Evolutionary conservation across 495 filamentous ascomycete species (phyloP).

Genomic region (Niebla homalea): DNA sequence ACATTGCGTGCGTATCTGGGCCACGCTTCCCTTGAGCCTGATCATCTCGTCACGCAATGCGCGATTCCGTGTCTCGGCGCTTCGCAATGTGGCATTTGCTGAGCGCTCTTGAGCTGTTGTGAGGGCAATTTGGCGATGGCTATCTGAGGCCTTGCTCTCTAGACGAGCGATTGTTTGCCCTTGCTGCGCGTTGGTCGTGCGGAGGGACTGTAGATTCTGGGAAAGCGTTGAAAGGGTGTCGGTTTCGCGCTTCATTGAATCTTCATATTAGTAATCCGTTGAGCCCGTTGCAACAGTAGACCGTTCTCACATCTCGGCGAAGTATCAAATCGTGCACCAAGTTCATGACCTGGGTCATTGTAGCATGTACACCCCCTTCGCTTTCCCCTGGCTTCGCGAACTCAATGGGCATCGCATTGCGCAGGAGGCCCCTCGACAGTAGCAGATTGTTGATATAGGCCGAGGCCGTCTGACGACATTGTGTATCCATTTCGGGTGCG

Average conservation of each 20-base stretch:
- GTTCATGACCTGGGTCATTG: constrained; percentile 79
- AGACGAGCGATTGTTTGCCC: constrained; percentile 49
- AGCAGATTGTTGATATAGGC: constrained; percentile 94
- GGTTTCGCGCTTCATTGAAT: constrained; percentile 59
- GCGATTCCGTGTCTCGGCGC: constrained; percentile 55
- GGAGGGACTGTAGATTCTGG: constrained; percentile 61
- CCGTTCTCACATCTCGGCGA: constrained; percentile 56
- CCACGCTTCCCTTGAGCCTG: constrained; percentile 59
- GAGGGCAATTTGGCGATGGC: constrained; percentile 59
- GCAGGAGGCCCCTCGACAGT: constrained; percentile 74
- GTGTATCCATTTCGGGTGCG: constrained; percentile 48
- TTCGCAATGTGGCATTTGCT: constrained; percentile 51
- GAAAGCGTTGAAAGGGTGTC: constrained; percentile 72
- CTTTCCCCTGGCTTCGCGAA: constrained; percentile 63
- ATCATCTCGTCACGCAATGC: constrained; percentile 67
- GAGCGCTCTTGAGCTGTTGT: constrained; percentile 61
- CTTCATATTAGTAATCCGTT: not conserved
- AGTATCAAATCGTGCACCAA: constrained; percentile 83
- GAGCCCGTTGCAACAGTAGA: constrained; percentile 11
- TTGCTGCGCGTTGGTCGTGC: constrained; percentile 56
- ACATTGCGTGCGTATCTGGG: constrained; percentile 74
- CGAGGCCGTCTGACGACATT: constrained; percentile 76
- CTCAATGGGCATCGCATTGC: constrained; percentile 71
- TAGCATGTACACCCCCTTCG: constrained; percentile 48
- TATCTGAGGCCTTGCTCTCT: constrained; percentile 55